Percentiles rank a stretch among this genome's conserved stretches.
Conservation (phyloP, 768 basidiomycete species). For the Cantharellus cinnabarinus region DNA sequence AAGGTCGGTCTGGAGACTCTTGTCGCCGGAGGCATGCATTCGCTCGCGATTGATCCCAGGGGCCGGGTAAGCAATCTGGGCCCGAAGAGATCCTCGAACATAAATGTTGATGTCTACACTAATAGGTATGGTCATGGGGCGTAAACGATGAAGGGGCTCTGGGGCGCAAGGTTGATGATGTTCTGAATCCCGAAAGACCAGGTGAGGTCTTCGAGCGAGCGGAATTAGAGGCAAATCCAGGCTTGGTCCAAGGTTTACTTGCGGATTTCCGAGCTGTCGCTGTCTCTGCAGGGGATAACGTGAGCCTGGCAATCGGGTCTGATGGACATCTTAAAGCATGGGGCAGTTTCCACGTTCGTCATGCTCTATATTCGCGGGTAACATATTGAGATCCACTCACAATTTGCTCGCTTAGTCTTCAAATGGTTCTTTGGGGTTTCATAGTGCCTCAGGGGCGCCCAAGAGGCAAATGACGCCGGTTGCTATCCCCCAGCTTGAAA, state of each 20-base stretch:
- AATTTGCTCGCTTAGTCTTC: slow-evolving; percentile 1
- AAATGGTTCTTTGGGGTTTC: slow-evolving; percentile 71
- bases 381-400: not conserved
- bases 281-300: slow-evolving; percentile 70
- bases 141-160: slow-evolving; percentile 19
- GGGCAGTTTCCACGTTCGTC: slow-evolving; percentile 67
- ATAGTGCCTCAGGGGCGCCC: slow-evolving; percentile 27
- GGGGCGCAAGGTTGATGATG: slow-evolving; percentile 17
- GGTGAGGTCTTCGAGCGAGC: slow-evolving; percentile 15
- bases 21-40: slow-evolving; percentile 75
- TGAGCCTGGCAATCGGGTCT: slow-evolving; percentile 64
- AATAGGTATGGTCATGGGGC: not conserved
- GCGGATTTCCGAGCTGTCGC: slow-evolving; percentile 69
- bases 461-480: slow-evolving; percentile 47
- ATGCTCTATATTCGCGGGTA: not conserved
- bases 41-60: slow-evolving; percentile 69
- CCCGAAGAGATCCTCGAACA: not conserved
- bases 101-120: not conserved
- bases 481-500: slow-evolving; percentile 16
- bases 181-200: slow-evolving; percentile 16
- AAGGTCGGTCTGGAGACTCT: slow-evolving; percentile 60
- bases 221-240: slow-evolving; percentile 20
- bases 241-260: slow-evolving; percentile 23
- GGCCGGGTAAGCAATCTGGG: slow-evolving; percentile 45
- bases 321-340: slow-evolving; percentile 72